These are phyloP conservation scores for Allantophomopsis lycopodina DNA, from an alignment of 2,329 filamentous ascomycete species.

Conservation along the genomic window DNA sequence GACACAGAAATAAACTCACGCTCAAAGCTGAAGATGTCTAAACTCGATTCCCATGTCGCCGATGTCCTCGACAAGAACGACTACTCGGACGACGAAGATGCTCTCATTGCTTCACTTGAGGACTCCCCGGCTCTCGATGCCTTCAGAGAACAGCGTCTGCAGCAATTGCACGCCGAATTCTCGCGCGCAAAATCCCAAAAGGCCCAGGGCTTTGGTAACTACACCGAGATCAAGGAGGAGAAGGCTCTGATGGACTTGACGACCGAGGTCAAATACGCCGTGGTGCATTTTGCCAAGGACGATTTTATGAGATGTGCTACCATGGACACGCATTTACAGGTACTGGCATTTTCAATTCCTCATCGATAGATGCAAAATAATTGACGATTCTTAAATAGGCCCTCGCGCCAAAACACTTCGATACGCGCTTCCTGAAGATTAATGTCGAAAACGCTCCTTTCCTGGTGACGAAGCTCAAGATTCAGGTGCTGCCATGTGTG, in stretches of 20 bases:
- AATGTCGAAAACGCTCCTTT: slow-evolving; percentile 47
- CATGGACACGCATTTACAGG: slow-evolving; percentile 24
- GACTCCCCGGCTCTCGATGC: slow-evolving; percentile 36
- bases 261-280: slow-evolving; percentile 21
- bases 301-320: slow-evolving; percentile 25
- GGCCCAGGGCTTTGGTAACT: slow-evolving; percentile 34
- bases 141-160: slow-evolving; percentile 40
- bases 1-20: too few species aligned
- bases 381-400: slow-evolving; percentile 16
- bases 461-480: slow-evolving; percentile 39
- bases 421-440: slow-evolving; percentile 41
- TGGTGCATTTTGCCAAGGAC: slow-evolving; percentile 26
- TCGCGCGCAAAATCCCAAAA: slow-evolving; percentile 34
- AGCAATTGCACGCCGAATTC: slow-evolving; percentile 42
- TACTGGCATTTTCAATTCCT: slow-evolving; percentile 2
- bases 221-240: slow-evolving; percentile 41
- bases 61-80: slow-evolving; percentile 24
- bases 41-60: slow-evolving; percentile 34
- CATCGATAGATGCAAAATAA: background rate
- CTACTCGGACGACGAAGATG: slow-evolving; percentile 39
- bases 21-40: slow-evolving; percentile 21
- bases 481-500: slow-evolving; percentile 44
- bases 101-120: slow-evolving; percentile 39
- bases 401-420: slow-evolving; percentile 40
- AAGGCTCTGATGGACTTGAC: slow-evolving; percentile 36